These are phyloP conservation scores for Globisporangium mamillatum DNA, from an alignment of 352 stramenopile species.

Conservation along the genomic window DNA sequence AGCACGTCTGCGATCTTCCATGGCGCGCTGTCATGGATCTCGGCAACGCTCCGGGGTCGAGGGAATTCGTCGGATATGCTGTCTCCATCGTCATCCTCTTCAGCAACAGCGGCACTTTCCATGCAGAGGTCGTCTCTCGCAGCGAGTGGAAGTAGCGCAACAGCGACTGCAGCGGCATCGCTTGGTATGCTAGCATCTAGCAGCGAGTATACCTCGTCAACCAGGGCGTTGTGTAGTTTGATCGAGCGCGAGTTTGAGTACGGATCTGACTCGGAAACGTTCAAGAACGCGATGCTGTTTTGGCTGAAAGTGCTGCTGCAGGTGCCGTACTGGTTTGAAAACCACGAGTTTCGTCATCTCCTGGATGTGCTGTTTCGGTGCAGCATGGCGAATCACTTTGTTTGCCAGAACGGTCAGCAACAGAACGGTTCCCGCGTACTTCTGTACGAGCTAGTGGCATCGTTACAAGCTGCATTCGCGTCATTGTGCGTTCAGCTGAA, in stretches of 20 bases:
- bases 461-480: constrained; percentile 37
- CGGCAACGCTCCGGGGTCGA: constrained; percentile 40
- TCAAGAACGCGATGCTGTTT: constrained; percentile 43
- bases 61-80: constrained; percentile 29
- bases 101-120: constrained; percentile 38
- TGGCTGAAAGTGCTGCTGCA: constrained; percentile 66
- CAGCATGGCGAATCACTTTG: constrained; percentile 39
- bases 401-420: not conserved
- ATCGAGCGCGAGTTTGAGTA: constrained; percentile 68
- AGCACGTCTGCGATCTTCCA: constrained; percentile 57
- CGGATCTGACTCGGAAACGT: constrained; percentile 32
- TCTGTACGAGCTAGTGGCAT: constrained; percentile 35
- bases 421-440: constrained; percentile 13
- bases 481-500: constrained; percentile 36
- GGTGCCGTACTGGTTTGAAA: constrained; percentile 81
- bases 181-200: constrained; percentile 45
- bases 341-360: constrained; percentile 59
- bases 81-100: constrained; percentile 28
- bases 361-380: constrained; percentile 67
- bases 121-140: constrained; percentile 54
- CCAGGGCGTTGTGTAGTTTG: constrained; percentile 47
- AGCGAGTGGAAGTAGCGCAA: constrained; percentile 18
- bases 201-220: constrained; percentile 46
- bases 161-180: constrained; percentile 34
- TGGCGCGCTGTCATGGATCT: constrained; percentile 61